Evolutionary conservation across 2,329 filamentous ascomycete species (phyloP), one percentile per base, ranked within the genome.

Genomic region (Didymella pomorum): DNA sequence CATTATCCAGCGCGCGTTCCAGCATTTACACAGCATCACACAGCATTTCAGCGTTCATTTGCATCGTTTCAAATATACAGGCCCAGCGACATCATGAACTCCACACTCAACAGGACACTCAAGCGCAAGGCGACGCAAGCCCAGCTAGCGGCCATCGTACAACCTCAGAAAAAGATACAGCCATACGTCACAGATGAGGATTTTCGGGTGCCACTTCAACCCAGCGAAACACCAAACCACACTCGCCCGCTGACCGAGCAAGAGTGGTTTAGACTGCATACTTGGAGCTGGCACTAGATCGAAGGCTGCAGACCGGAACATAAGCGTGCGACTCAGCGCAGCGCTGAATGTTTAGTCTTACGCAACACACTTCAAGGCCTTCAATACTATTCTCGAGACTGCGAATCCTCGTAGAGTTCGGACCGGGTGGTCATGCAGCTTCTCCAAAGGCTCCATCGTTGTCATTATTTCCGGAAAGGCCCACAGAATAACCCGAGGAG

Each of bases 171-270:
- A 28, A 58, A 53, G 35, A 44, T 58, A 8, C 56, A 58, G 39
- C 44, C 52, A 52, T 58, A 58, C 43, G 56, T 58, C n/a, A 58
- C 56, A 12, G 56, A 58, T 16, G 56, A 58, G 11, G 56, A 58
- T 16, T 58, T 58, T 8, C 56, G 56, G n/a, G 45, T 58, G 6
- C 39, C 49, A 11, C 2, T 45, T 5, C 56, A 53, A 11, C 50
- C 56, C 9, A 26, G 21, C 0, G 39, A 29, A 12, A 45, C 44
- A 18, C 20, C 56, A 9, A 58, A 45, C 31, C 49, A 53, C 45
- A 42, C 56, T 7, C 50, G 50, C 4, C 49, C 56, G 8, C 45
- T 58, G 18, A 53, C 56, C 3, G 49, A 58, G 39, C 49, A 53
- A 39, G 49, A 58, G 25, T 58, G 56, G 56, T 31, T 58, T 37